Percentiles rank a stretch among this genome's conserved stretches.
Conservation (phyloP, 352 stramenopile species). For the Pythium inflatum region DNA sequence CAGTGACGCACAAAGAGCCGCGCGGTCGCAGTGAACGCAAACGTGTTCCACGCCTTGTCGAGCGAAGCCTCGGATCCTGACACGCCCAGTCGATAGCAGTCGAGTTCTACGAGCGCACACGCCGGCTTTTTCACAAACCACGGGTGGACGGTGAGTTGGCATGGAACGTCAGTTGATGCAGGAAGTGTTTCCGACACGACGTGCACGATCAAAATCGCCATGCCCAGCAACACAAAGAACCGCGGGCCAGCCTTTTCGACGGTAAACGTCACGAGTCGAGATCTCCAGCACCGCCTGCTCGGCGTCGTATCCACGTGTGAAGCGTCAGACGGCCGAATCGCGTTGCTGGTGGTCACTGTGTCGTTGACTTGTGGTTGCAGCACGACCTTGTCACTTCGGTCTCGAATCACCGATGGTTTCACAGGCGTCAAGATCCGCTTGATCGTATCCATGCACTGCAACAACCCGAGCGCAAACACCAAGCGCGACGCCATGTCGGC, state of each 20-base stretch:
- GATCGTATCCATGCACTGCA: constrained; percentile 1
- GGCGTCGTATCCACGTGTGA: too few relatives aligned
- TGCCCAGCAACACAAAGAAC: not conserved
- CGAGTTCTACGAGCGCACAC: not conserved
- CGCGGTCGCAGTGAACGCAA: not conserved
- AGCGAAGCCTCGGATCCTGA: not conserved
- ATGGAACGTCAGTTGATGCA: not conserved
- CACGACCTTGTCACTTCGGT: too few relatives aligned
- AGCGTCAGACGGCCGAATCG: too few relatives aligned
- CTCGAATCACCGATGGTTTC: too few relatives aligned
- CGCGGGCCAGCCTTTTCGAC: not conserved
- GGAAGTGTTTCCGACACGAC: not conserved
- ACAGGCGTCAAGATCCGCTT: not conserved
- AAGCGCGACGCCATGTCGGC: not conserved
- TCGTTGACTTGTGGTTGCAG: too few relatives aligned
- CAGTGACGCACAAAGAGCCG: not conserved
- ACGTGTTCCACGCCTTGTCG: not conserved
- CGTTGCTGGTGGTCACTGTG: too few relatives aligned
- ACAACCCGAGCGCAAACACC: not conserved
- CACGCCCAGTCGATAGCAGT: not conserved
- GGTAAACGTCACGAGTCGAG: not conserved
- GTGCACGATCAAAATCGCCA: not conserved
- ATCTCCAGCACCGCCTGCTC: too few relatives aligned
- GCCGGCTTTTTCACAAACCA: not conserved
- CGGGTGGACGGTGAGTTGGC: not conserved